Conservation (phyloP, 2,329 filamentous ascomycete species). For the Lasiodiplodia sp. region DNA sequence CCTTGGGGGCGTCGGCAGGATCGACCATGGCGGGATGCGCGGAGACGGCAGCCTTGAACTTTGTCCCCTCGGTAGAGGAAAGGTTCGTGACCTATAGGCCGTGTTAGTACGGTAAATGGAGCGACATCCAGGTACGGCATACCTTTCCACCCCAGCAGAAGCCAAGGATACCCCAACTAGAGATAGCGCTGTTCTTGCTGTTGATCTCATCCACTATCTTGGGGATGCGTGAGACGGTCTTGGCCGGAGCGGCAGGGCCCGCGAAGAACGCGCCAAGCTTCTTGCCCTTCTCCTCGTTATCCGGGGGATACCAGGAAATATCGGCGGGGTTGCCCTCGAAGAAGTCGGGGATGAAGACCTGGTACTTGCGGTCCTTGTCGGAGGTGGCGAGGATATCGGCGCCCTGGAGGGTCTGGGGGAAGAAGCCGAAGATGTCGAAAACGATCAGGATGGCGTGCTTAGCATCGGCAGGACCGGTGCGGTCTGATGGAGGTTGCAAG, state of each 20-base stretch:
- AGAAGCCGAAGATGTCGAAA: constrained; percentile 71
- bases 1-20: constrained; percentile 61
- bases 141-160: constrained; percentile 66
- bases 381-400: constrained; percentile 67
- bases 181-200: constrained; percentile 53
- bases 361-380: constrained; percentile 75
- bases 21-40: constrained; percentile 69
- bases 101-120: neutral
- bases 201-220: constrained; percentile 63
- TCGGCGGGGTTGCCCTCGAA: constrained; percentile 78
- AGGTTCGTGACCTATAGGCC: constrained; percentile 61
- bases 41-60: constrained; percentile 64
- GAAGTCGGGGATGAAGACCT: constrained; percentile 91
- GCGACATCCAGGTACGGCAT: neutral
- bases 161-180: constrained; percentile 66
- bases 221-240: constrained; percentile 62
- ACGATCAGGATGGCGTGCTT: constrained; percentile 65
- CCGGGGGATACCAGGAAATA: constrained; percentile 67
- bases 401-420: constrained; percentile 67
- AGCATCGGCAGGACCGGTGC: constrained; percentile 63
- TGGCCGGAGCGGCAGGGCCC: constrained; percentile 63
- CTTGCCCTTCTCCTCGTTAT: constrained; percentile 66
- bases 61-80: constrained; percentile 57
- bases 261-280: constrained; percentile 67
- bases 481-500: constrained; percentile 48